Evolutionary conservation across 1,139 yeast species (phyloP), one percentile per base, ranked within the genome.

Genomic region (Saccharomyces uvarum): DNA sequence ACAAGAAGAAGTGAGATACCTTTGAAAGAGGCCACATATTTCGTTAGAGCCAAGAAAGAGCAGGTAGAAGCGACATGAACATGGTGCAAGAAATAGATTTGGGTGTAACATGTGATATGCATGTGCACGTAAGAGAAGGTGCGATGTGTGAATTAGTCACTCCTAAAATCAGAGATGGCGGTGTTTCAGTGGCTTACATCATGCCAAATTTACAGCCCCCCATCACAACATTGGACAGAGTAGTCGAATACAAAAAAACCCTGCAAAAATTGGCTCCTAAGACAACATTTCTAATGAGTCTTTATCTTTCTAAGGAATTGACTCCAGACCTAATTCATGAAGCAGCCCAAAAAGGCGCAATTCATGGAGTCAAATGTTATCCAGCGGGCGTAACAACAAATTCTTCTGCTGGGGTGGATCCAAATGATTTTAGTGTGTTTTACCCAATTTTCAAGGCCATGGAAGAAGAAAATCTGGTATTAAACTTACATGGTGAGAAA

Each of bases 301-400:
- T 93, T 61, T 93, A 95, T 65, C 77, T 93, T 51, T 80, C 86
- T 51, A 82, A 80, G 54, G 87, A 83, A 1, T 76, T 93, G 61
- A 88, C 96, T 0, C 97, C 98, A 0, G 95, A 88, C 61, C 75
- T 89, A 49, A 83, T 93, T 56, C 82, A 80, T 54, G 80, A 82
- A 62, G 97, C 97, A 31, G 95, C 93, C n/a, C 70, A 77, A 57
- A 68, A 73, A 13, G 85, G 85, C 2, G 85, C 85, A 53, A 82
- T 90, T 44, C 83, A 86, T 46, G 96, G 95, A 56, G 87, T 90
- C 60, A 95, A 93, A 70, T 90, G 97, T 70, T 93, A 95, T 69
- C 99, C 99, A 31, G 97, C 98, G 1, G 99, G 99, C 50, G 99
- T 95, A 33, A 93, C 99, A 13, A 93, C 99, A 51, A 95, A 93